Conservation (phyloP, 177 flowering plant species). For the Telopea speciosissima region DNA sequence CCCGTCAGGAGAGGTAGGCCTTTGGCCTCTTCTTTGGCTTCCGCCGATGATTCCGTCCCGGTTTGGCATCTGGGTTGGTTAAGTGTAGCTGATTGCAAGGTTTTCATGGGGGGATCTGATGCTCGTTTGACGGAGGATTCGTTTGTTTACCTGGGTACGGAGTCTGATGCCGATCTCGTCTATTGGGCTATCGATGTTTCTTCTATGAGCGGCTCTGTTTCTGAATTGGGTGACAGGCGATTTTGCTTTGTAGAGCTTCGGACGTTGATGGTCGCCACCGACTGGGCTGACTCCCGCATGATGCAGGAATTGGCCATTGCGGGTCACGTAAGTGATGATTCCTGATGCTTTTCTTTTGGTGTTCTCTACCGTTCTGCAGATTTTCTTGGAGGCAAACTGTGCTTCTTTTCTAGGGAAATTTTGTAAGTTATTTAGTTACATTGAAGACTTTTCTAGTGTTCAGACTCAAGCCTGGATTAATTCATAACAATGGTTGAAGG, state of each 20-base stretch:
- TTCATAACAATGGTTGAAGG: too few species aligned
- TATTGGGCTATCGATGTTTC: constrained; percentile 84
- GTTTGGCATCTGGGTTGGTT: constrained; percentile 85
- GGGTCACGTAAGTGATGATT: constrained; percentile 66
- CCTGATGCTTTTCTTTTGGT: neutral
- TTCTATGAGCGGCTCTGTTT: constrained; percentile 23
- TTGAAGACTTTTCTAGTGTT: too few species aligned
- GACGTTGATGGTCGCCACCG: constrained; percentile 93
- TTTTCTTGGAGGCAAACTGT: too few species aligned
- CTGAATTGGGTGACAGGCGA: constrained; percentile 35
- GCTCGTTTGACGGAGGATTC: constrained; percentile 37
- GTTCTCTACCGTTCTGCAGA: neutral
- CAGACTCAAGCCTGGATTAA: too few species aligned
- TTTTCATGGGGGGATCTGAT: constrained; percentile 33
- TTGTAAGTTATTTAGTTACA: too few species aligned
- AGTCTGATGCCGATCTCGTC: constrained; percentile 33
- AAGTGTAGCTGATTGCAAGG: constrained; percentile 46
- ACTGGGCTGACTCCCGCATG: constrained; percentile 59
- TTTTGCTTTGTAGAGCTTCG: constrained; percentile 73
- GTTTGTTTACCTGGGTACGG: constrained; percentile 66
- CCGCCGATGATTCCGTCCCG: constrained; percentile 14
- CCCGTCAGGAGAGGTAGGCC: constrained; percentile 57
- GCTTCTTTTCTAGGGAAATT: too few species aligned
- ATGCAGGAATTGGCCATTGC: constrained; percentile 89
- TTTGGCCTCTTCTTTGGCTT: constrained; percentile 32